Percentiles rank a stretch among this genome's conserved stretches.
phyloP scores from a whole-genome alignment of 129 eudicot species.

The Flaveria ramosissima region DNA sequence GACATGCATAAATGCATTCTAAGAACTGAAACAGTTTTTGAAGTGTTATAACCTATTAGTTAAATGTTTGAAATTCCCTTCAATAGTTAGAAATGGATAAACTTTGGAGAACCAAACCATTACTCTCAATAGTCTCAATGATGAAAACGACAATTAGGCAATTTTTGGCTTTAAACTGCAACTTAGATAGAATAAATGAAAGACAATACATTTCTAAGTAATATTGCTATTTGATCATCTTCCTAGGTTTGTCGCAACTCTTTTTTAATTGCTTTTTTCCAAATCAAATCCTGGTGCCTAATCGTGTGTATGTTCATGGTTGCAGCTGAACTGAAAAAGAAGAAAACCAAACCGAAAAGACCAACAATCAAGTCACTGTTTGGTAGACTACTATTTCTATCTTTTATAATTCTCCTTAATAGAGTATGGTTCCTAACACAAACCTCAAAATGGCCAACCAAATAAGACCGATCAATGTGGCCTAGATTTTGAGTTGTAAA shows the following conservation, averaged over 20 bases:
- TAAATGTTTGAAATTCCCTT: constrained; percentile 5
- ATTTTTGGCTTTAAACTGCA: background rate
- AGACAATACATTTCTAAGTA: constrained; percentile 8
- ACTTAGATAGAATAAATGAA: constrained; percentile 1
- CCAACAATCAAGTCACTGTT: constrained; percentile 44
- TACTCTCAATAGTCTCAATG: background rate
- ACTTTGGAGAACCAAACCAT: background rate
- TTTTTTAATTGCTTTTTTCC: background rate
- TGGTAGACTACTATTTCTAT: constrained; percentile 30
- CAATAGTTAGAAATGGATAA: background rate
- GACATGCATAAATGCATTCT: background rate
- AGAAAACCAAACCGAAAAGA: constrained; percentile 40
- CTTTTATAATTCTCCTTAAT: background rate
- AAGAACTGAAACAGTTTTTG: background rate
- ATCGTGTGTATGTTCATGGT: constrained; percentile 23
- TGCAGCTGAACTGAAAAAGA: constrained; percentile 46
- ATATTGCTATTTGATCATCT: background rate
- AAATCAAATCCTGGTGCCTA: constrained; percentile 12
- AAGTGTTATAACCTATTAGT: background rate
- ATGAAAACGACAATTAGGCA: constrained; percentile 17
- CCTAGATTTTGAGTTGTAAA: background rate
- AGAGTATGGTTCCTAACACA: constrained; percentile 1
- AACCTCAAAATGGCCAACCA: background rate
- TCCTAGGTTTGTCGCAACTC: background rate
- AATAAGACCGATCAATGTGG: background rate